Conservation (phyloP, 176 grass and related monocot species). For the Avena sativa region DNA sequence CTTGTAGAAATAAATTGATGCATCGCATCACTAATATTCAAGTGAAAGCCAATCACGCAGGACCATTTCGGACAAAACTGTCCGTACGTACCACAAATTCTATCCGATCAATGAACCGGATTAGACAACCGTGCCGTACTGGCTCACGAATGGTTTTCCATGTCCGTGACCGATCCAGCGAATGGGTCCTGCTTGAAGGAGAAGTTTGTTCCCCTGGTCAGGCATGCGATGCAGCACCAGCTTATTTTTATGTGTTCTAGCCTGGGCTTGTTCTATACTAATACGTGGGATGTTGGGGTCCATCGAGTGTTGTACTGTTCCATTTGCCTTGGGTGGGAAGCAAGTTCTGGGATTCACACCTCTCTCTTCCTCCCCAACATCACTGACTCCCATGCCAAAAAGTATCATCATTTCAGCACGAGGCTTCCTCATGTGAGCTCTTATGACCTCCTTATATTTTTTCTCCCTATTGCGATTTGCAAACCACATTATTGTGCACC, state of each 20-base stretch:
- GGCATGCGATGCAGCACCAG: conserved; percentile 56
- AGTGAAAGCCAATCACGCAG: background rate
- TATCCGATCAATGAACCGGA: background rate
- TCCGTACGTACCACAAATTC: background rate
- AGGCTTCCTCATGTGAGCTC: conserved; percentile 80
- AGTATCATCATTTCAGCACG: conserved; percentile 91
- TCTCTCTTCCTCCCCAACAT: conserved; percentile 49
- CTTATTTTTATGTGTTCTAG: conserved; percentile 63
- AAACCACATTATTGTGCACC: conserved; percentile 56
- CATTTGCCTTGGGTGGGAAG: conserved; percentile 95
- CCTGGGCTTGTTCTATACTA: conserved; percentile 36
- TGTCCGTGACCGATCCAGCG: conserved; percentile 9
- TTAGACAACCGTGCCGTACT: conserved; percentile 29
- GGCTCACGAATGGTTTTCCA: background rate
- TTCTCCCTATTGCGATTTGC: conserved; percentile 56
- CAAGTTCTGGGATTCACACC: conserved; percentile 69
- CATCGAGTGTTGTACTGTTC: conserved; percentile 86
- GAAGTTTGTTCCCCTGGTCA: conserved; percentile 59
- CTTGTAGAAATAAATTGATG: background rate
- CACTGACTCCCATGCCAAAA: conserved; percentile 78
- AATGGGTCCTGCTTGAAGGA: conserved; percentile 54
- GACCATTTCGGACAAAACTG: conserved; percentile 8
- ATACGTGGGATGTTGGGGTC: conserved; percentile 62
- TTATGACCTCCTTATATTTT: conserved; percentile 41
- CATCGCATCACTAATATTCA: background rate